Base-by-base conservation (phyloP, 2,329 filamentous ascomycete genomes). In the Gnomoniopsis sp. region DNA sequence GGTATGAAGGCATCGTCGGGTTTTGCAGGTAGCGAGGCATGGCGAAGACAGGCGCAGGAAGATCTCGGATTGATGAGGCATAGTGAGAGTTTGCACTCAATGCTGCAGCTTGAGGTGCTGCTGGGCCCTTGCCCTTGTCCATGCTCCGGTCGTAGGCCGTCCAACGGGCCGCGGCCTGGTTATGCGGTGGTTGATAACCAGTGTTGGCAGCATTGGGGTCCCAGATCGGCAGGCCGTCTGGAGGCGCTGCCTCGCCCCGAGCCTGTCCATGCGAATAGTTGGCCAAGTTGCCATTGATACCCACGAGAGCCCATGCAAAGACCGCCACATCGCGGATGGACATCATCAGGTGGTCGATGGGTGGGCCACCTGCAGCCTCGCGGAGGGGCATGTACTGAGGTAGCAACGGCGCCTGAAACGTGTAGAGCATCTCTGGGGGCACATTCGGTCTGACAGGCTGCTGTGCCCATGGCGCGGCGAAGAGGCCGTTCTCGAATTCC, bases 271-370 rank as follows among this genome's bases (percentile, higher is more conserved):
- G 78, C 49, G 83, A 78, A 66, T 88, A 88, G 3, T 83, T 78
- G 17, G 86, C 85, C 55, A 93, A 74, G 44, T 85, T 87, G 15
- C 88, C 88, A 70, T 95, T 93, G 75, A 93, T 93, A 22, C 90
- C 90, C 23, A 87, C 85, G 12, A 93, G 74, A 1, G 87, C 88
- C 90, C 90, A 96, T 11, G 90, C 90, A 69, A 96, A 95, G n/a
- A 95, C 88, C 1, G 89, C 90, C 50, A 93, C 88, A 55, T 95
- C 90, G 58, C 89, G 86, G 64, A 96, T 96, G 2, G 88, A 88
- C 56, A 82, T 80, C 88, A 95, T 91, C 66, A 95, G 85, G 55
- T 86, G 81, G 26, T 85, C 80, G 49, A 80, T 69, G 19, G 81
- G 76, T 41, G 84, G 84, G n/a, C 82, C 82, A 62, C 79, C 77